Conservation (phyloP, 1,284 basidiomycete genomes). For the Moesziomyces globuligerus region DNA sequence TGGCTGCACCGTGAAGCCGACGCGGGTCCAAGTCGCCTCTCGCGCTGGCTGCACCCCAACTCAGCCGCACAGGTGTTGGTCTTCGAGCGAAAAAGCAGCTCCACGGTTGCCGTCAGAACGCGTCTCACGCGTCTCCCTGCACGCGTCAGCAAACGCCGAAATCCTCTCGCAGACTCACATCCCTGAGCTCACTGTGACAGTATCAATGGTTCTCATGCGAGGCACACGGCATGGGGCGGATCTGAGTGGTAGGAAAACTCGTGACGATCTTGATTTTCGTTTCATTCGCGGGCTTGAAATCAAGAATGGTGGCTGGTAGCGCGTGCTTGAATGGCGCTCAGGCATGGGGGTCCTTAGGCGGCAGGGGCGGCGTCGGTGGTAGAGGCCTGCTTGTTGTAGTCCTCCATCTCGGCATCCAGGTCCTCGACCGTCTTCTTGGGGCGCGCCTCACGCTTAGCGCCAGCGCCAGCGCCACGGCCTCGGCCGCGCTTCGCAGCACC, state of each 20-base stretch:
- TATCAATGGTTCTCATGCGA: too few relatives aligned
- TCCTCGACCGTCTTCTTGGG: constrained; percentile 72
- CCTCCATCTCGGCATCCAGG: constrained; percentile 75
- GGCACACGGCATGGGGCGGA: too few relatives aligned
- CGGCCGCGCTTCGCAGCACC: constrained; percentile 66
- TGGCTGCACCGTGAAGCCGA: not conserved
- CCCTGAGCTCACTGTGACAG: too few relatives aligned
- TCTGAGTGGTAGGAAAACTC: too few relatives aligned
- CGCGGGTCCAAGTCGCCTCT: not conserved
- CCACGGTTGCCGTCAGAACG: not conserved
- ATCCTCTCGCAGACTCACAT: not conserved
- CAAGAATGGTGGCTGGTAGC: not conserved
- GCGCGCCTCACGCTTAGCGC: constrained; percentile 65
- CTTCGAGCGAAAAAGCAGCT: not conserved
- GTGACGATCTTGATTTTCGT: too few relatives aligned
- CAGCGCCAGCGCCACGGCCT: constrained; percentile 72
- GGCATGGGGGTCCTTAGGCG: constrained; percentile 10
- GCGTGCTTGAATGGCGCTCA: not conserved
- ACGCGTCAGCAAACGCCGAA: not conserved
- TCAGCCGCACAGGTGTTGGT: constrained; percentile 6
- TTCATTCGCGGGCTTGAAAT: too few relatives aligned
- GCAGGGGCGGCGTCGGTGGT: constrained; percentile 40
- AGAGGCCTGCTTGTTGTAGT: constrained; percentile 59
- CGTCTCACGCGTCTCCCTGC: not conserved
- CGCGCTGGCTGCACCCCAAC: not conserved